These are phyloP conservation scores for Boletus reticulatus DNA, from an alignment of 768 basidiomycete species.

Conservation along the genomic window DNA sequence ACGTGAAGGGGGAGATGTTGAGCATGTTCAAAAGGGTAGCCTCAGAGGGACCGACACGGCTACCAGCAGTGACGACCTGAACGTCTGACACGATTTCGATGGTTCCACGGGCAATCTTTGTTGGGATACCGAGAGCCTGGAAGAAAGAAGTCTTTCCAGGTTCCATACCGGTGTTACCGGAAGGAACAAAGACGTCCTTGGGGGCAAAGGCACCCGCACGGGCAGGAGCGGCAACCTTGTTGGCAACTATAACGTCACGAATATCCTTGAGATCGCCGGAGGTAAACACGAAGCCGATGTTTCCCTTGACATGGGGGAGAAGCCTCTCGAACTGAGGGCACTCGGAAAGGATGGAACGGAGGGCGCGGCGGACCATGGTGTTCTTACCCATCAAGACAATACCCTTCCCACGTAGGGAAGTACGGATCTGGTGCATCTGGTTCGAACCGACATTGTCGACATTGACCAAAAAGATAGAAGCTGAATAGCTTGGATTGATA, in stretches of 20 bases:
- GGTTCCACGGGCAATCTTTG: constrained; percentile 99
- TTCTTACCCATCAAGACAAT: constrained; percentile 99
- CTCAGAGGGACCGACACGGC: constrained; percentile 95
- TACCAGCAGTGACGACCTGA: constrained; percentile 89
- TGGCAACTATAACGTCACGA: constrained; percentile 89
- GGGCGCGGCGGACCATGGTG: constrained; percentile 99
- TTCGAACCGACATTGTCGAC: constrained; percentile 99
- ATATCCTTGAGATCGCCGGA: constrained; percentile 88
- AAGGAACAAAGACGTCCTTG: constrained; percentile 88
- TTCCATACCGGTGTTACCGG: constrained; percentile 99
- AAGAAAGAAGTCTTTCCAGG: constrained; percentile 99
- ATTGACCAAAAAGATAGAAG: constrained; percentile 98
- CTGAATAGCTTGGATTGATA: constrained; percentile 40
- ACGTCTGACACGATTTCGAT: constrained; percentile 99
- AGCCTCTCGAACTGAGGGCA: constrained; percentile 94
- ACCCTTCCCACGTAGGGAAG: constrained; percentile 93
- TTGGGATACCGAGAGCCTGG: constrained; percentile 99
- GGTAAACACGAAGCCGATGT: constrained; percentile 99
- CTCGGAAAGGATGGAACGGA: constrained; percentile 87
- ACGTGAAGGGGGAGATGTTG: constrained; percentile 99
- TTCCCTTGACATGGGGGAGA: constrained; percentile 93
- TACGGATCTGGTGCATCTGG: constrained; percentile 99
- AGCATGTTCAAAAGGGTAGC: constrained; percentile 99
- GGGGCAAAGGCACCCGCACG: constrained; percentile 97
- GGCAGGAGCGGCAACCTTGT: constrained; percentile 98